Percentiles rank a stretch among this genome's conserved stretches.
Evolutionary conservation across 2,329 filamentous ascomycete genomes (phyloP).

Genomic region (Penicillium sp.): DNA sequence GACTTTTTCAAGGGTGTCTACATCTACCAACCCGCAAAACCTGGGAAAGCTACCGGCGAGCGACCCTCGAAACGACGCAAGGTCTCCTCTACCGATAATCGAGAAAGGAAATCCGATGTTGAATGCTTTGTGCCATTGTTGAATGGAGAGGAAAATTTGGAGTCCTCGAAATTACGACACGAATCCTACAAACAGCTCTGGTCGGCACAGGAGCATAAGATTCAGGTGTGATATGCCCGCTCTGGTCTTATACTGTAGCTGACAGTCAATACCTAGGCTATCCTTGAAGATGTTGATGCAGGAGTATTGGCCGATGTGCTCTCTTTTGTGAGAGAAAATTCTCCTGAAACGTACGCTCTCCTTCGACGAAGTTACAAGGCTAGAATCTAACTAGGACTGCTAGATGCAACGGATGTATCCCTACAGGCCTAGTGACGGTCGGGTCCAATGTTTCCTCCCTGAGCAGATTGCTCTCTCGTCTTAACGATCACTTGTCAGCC

Average conservation of each 20-base stretch:
- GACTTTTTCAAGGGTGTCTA: slow-evolving; percentile 59
- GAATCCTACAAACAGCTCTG: slow-evolving; percentile 45
- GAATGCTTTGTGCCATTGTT: slow-evolving; percentile 45
- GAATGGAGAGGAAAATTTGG: slow-evolving; percentile 41
- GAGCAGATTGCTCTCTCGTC: slow-evolving; percentile 41
- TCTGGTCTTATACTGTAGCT: slow-evolving; percentile 5
- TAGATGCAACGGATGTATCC: slow-evolving; percentile 47
- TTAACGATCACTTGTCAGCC: slow-evolving; percentile 40
- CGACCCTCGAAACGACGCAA: slow-evolving; percentile 63
- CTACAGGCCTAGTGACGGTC: slow-evolving; percentile 48
- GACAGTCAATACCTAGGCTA: slow-evolving; percentile 29
- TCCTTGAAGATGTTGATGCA: slow-evolving; percentile 46
- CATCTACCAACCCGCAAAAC: slow-evolving; percentile 60
- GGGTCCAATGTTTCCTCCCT: slow-evolving; percentile 50
- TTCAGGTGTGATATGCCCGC: slow-evolving; percentile 36
- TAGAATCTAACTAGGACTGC: slow-evolving; percentile 18
- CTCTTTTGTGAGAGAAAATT: slow-evolving; percentile 42
- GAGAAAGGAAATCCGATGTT: slow-evolving; percentile 14
- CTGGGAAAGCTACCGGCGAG: slow-evolving; percentile 37
- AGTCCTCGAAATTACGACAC: slow-evolving; percentile 41
- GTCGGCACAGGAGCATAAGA: slow-evolving; percentile 44
- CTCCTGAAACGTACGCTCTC: slow-evolving; percentile 40
- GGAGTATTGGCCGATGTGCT: slow-evolving; percentile 44
- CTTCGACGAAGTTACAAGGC: slow-evolving; percentile 1
- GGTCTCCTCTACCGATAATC: slow-evolving; percentile 46